Conservation (phyloP, 2,329 filamentous ascomycete genomes). For the Verticillium klebahnii region DNA sequence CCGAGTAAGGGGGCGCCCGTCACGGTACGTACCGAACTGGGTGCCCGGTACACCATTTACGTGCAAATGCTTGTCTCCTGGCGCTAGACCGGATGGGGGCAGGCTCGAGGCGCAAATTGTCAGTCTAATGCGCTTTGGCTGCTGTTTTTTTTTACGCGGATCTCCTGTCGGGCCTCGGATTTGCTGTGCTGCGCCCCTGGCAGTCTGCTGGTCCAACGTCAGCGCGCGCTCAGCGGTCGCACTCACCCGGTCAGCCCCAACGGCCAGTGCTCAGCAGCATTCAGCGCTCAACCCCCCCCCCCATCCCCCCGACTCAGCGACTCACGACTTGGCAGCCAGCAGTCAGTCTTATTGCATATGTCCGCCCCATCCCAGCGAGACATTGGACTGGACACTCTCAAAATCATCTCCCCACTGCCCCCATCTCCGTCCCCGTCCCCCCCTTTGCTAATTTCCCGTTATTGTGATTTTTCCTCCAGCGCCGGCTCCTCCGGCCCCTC, state of each 20-base stretch:
- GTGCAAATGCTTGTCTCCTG: neutral
- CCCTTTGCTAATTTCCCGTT: neutral
- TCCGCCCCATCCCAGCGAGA: neutral
- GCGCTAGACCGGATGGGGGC: neutral
- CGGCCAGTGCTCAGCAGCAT: neutral
- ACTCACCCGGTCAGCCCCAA: too few species aligned
- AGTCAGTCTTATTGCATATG: neutral
- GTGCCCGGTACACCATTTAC: neutral
- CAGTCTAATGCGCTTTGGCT: neutral
- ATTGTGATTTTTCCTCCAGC: neutral
- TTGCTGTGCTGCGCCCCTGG: neutral
- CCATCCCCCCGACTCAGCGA: neutral
- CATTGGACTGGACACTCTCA: neutral
- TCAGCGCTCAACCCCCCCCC: neutral
- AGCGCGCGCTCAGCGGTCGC: neutral
- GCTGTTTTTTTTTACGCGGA: neutral
- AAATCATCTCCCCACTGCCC: neutral
- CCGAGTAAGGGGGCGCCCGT: neutral
- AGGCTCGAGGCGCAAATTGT: neutral
- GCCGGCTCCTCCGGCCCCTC: neutral
- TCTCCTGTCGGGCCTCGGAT: neutral
- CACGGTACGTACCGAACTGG: neutral
- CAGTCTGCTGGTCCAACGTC: neutral
- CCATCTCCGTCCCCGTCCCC: neutral
- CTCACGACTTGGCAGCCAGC: neutral